A percentile compares a stretch with the other conserved stretches of the same genome.
Evolutionary conservation across 208 protist genomes (phyloP).

Genomic region (Leishmania amazonensis): DNA sequence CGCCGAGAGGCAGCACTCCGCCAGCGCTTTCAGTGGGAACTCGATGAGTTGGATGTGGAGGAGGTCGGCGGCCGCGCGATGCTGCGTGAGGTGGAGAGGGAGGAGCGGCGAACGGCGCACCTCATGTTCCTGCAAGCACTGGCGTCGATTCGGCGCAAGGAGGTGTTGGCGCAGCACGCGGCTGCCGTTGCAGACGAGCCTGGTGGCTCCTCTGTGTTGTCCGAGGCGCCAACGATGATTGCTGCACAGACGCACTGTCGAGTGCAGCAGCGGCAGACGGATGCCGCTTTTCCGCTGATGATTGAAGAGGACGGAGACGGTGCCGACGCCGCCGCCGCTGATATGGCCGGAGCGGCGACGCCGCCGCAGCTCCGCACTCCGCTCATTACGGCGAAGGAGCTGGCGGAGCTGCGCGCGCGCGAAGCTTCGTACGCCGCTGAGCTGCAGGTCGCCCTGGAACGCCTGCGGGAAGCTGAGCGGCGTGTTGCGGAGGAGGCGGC

Average conservation of each 20-base stretch:
- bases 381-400: slow-evolving; percentile 26
- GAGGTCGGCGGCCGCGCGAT: slow-evolving; percentile 46
- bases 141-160: slow-evolving; percentile 12
- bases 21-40: slow-evolving; percentile 21
- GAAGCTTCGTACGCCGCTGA: slow-evolving; percentile 42
- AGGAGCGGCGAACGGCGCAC: slow-evolving; percentile 32
- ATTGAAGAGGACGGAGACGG: neutral
- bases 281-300: neutral
- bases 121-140: slow-evolving; percentile 22
- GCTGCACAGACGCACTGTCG: neutral
- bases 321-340: neutral
- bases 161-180: slow-evolving; percentile 11
- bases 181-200: neutral
- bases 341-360: neutral
- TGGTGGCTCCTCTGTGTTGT: neutral
- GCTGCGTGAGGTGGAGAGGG: slow-evolving; percentile 46
- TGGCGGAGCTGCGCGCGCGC: slow-evolving; percentile 31
- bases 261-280: neutral
- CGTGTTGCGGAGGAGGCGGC: slow-evolving; percentile 53
- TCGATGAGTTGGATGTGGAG: slow-evolving; percentile 45
- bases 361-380: slow-evolving; percentile 9
- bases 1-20: slow-evolving; percentile 16
- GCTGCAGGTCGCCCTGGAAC: slow-evolving; percentile 44
- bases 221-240: slow-evolving; percentile 11
- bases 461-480: slow-evolving; percentile 60